Evolutionary conservation across 1,284 basidiomycete species (phyloP).

Genomic region (Leccinum fallax): DNA sequence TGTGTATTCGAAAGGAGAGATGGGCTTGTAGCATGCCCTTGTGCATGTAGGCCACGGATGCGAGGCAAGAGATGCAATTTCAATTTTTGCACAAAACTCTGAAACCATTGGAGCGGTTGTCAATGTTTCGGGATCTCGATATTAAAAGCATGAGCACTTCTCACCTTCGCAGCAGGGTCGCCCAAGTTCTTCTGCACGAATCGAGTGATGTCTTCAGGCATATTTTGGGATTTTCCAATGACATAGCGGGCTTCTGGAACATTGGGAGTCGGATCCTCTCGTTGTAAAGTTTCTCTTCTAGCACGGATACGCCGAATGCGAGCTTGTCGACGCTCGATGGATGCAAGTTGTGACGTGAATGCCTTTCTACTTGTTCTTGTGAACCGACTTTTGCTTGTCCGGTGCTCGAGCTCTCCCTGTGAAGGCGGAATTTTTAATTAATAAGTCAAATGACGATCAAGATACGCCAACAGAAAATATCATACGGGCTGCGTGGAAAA

Average conservation of each 20-base stretch:
- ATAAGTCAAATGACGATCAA: not conserved
- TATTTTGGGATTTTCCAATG: not conserved
- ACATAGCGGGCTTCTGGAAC: not conserved
- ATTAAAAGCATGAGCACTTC: not conserved
- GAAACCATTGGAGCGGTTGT: too few relatives aligned
- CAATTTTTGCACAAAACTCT: too few relatives aligned
- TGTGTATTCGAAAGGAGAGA: too few relatives aligned
- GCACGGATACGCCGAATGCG: not conserved
- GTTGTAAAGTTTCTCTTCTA: not conserved
- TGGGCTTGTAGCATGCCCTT: too few relatives aligned
- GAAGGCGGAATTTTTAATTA: not conserved
- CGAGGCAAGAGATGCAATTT: too few relatives aligned
- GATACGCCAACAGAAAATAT: not conserved
- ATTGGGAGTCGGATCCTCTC: not conserved
- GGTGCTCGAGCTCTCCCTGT: not conserved
- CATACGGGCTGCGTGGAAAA: not conserved
- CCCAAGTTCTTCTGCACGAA: not conserved
- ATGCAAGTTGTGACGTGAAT: not conserved
- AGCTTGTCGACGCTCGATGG: not conserved
- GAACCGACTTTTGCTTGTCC: not conserved
- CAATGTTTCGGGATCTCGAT: too few relatives aligned
- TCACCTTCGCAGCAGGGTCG: not conserved
- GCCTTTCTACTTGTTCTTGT: rapidly evolving
- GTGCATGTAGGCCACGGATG: too few relatives aligned
- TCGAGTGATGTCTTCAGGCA: not conserved